These are phyloP conservation scores for Colletotrichum filicis DNA, from an alignment of 2,329 filamentous ascomycete species.

Conservation along the genomic window DNA sequence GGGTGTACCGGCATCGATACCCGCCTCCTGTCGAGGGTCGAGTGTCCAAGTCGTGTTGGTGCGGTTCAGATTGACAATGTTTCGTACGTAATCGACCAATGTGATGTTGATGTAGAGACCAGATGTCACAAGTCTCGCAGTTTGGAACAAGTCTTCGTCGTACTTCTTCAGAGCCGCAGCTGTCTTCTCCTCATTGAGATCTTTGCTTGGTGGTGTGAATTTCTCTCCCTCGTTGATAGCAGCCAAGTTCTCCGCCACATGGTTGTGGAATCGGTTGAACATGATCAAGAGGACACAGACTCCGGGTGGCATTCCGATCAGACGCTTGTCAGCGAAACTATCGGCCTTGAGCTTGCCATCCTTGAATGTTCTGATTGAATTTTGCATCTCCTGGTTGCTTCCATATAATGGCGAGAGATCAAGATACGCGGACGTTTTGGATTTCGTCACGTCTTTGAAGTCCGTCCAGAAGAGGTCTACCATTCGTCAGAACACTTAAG, in stretches of 20 bases:
- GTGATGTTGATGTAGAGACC: slow-evolving; percentile 85
- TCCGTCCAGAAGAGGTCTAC: slow-evolving; percentile 78
- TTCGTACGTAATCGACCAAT: slow-evolving; percentile 81
- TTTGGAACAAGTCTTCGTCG: slow-evolving; percentile 84
- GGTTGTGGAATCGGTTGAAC: slow-evolving; percentile 89
- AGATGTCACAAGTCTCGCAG: slow-evolving; percentile 77
- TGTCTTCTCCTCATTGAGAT: slow-evolving; percentile 60
- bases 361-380: slow-evolving; percentile 75
- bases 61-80: slow-evolving; percentile 78
- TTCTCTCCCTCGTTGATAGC: slow-evolving; percentile 86
- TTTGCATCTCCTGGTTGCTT: slow-evolving; percentile 73
- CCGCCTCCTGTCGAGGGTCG: slow-evolving; percentile 78
- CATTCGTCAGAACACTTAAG: not conserved
- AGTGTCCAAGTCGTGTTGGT: slow-evolving; percentile 75
- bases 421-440: slow-evolving; percentile 77
- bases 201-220: slow-evolving; percentile 73
- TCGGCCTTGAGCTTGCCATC: slow-evolving; percentile 80
- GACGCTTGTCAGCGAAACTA: slow-evolving; percentile 75
- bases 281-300: slow-evolving; percentile 79
- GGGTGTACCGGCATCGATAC: slow-evolving; percentile 62
- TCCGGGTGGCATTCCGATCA: slow-evolving; percentile 77
- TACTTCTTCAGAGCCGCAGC: slow-evolving; percentile 71
- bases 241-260: slow-evolving; percentile 81
- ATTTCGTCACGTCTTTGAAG: slow-evolving; percentile 65
- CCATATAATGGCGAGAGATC: slow-evolving; percentile 80